A percentile compares a stretch with the other conserved stretches of the same genome.
Conservation (phyloP, 2,329 filamentous ascomycete genomes). For the Alternaria alternata region DNA sequence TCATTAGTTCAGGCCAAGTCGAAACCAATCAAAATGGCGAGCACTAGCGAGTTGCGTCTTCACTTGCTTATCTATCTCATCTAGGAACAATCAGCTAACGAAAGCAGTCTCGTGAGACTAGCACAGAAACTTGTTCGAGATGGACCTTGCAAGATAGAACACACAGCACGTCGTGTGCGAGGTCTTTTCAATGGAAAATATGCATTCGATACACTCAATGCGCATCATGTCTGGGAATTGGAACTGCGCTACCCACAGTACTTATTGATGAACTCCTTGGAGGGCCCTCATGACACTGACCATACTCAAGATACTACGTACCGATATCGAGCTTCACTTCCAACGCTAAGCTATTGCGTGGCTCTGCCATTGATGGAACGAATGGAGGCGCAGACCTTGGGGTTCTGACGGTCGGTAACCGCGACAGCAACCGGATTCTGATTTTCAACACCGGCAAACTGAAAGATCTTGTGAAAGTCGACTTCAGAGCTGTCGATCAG, state of each 20-base stretch:
- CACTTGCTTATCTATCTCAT: background rate
- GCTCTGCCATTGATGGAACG: conserved; percentile 26
- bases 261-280: conserved; percentile 11
- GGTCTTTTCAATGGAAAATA: conserved; percentile 44
- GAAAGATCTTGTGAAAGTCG: conserved; percentile 40
- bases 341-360: conserved; percentile 26
- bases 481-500: conserved; percentile 48
- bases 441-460: conserved; percentile 37
- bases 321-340: conserved; percentile 31
- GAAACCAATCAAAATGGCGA: background rate
- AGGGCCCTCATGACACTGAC: background rate
- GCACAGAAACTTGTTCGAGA: conserved; percentile 52
- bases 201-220: conserved; percentile 45
- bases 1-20: too few relatives aligned
- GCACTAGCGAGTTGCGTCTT: conserved; percentile 7
- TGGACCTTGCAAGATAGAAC: conserved; percentile 46
- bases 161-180: conserved; percentile 43
- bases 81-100: background rate
- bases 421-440: conserved; percentile 33
- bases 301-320: conserved; percentile 37
- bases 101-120: conserved; percentile 50
- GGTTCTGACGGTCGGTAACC: conserved; percentile 29
- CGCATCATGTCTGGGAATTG: conserved; percentile 49
- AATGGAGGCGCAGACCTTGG: conserved; percentile 30
- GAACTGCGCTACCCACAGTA: conserved; percentile 48